Evolutionary conservation across 345 rosid genomes (phyloP), one percentile per base, ranked within the genome.

Genomic region (Linum tenue): DNA sequence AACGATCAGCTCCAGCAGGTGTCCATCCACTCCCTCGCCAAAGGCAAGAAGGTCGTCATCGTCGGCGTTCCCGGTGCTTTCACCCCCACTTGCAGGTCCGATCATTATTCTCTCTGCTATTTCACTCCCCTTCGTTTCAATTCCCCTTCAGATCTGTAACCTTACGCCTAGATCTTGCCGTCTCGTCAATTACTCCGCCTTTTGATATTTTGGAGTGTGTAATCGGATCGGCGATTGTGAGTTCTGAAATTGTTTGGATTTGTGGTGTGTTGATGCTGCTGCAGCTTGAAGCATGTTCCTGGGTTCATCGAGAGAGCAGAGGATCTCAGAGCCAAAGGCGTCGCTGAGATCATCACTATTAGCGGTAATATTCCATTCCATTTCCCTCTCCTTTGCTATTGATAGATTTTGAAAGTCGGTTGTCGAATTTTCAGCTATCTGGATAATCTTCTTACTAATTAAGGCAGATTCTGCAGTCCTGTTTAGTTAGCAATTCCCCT

Each of bases 11-110:
- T 90, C 59, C 92, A 90, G 79, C 69, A 80, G 10, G 86, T 83
- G 17, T 85, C 96, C 62, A 72, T 90, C 4, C 90, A 90, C 85
- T 75, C 99, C 48, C 84, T 90, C 50, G 91, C 89, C 65, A 80
- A 91, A 65, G 96, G 95, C 67, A 94, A 90, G 76, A 90, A 85
- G 79, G 80, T 86, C 73, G 41, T 94, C 65, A 73, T 94, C 71
- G 84, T 94, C 59, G 99, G 95, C 39, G 99, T 94, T 56, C 99
- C 99, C 73, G 99, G 99, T 57, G 99, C 99, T 64, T 94, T 94
- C 78, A 94, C 99, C 37, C 96, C 99, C 36, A 94, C 99, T 59
- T 94, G 99, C 92, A 94, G 99, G 97, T 90, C 68, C 51, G 50
- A 7, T 5, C 2, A 38, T 3, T 41, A 41, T 41, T 41, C 2